phyloP scores from a whole-genome alignment of 129 eudicot species.

The Gnaphalium uliginosum region DNA sequence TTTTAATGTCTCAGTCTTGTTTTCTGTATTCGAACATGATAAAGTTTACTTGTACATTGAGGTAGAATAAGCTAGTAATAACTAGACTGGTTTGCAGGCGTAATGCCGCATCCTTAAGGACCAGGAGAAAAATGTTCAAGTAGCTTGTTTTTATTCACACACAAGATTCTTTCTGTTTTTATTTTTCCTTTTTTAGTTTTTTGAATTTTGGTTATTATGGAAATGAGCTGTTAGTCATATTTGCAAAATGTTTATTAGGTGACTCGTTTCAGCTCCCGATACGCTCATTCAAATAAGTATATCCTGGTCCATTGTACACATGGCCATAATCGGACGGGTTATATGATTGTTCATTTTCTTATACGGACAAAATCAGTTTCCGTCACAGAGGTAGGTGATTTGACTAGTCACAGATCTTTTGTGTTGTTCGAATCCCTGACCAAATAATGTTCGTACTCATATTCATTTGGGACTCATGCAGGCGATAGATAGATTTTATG shows the following conservation, averaged over 20 bases:
- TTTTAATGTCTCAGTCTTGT: neutral
- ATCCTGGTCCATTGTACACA: constrained; percentile 68
- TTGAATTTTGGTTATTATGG: constrained; percentile 7
- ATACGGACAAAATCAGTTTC: constrained; percentile 48
- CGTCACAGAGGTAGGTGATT: constrained; percentile 53
- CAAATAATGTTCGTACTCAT: constrained; percentile 15
- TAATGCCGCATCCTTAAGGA: neutral
- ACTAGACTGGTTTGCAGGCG: neutral
- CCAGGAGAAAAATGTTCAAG: neutral
- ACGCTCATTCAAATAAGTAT: constrained; percentile 43
- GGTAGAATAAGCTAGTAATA: neutral
- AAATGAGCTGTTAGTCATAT: constrained; percentile 19
- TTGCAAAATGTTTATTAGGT: constrained; percentile 41
- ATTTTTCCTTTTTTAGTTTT: neutral
- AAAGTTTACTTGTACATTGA: neutral
- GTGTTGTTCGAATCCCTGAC: constrained; percentile 3
- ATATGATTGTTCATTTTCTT: constrained; percentile 64
- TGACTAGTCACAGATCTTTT: neutral
- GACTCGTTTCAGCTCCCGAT: constrained; percentile 39
- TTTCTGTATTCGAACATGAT: neutral
- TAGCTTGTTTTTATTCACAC: neutral
- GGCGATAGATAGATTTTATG: constrained; percentile 59
- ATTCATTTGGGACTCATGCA: constrained; percentile 28
- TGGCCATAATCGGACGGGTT: constrained; percentile 75
- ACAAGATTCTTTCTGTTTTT: neutral